A percentile compares a stretch with the other conserved stretches of the same genome.
Evolutionary conservation across 148 eudicot species (phyloP).

Genomic region (Limonium bicolor): DNA sequence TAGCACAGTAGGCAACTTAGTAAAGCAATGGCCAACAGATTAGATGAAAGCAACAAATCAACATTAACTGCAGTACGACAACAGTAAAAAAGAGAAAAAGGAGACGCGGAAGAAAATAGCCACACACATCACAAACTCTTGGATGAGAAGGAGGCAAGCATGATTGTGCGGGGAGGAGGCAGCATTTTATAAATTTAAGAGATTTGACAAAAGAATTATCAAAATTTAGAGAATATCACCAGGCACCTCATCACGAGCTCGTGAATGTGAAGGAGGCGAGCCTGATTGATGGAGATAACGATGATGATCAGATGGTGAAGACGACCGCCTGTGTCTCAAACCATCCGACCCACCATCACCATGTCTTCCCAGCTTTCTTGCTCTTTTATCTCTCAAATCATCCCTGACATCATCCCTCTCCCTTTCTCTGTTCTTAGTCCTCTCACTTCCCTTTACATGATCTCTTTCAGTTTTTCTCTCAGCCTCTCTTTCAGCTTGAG

Average conservation of each 20-base stretch:
- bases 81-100: too few relatives aligned
- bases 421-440: slow-evolving; percentile 36
- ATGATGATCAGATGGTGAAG: slow-evolving; percentile 52
- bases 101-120: too few relatives aligned
- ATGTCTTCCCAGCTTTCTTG: slow-evolving; percentile 39
- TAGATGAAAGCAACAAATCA: too few relatives aligned
- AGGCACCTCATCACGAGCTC: slow-evolving; percentile 81
- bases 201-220: too few relatives aligned
- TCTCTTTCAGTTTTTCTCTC: slow-evolving; percentile 31
- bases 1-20: too few relatives aligned
- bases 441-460: slow-evolving; percentile 31
- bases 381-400: slow-evolving; percentile 24
- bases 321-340: slow-evolving; percentile 39
- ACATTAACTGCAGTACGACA: too few relatives aligned
- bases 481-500: slow-evolving; percentile 37
- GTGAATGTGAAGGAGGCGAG: slow-evolving; percentile 36
- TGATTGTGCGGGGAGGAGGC: too few relatives aligned
- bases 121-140: too few relatives aligned
- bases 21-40: too few relatives aligned
- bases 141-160: too few relatives aligned
- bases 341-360: slow-evolving; percentile 38
- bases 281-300: slow-evolving; percentile 47
- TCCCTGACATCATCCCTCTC: slow-evolving; percentile 19
- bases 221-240: slow-evolving; percentile 79
- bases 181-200: too few relatives aligned